Percentiles rank a stretch among this genome's conserved stretches.
Conservation (phyloP, 768 basidiomycete species). For the Mycena haematopus region DNA sequence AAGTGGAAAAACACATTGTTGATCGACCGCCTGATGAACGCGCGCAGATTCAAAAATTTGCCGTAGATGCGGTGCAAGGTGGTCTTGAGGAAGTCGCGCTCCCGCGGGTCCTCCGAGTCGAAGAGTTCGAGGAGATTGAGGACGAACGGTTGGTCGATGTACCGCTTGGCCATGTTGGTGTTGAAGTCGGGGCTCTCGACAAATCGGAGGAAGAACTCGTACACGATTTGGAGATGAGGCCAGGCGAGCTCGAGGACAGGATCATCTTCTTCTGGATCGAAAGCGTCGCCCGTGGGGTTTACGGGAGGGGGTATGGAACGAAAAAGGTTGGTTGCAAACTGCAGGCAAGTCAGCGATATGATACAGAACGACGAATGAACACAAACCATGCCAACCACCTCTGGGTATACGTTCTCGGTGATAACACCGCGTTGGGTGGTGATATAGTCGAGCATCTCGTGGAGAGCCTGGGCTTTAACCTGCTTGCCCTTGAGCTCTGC, state of each 20-base stretch:
- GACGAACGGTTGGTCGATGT: slow-evolving; percentile 95
- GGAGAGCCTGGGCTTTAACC: slow-evolving; percentile 96
- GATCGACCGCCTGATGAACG: slow-evolving; percentile 98
- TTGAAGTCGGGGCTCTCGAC: slow-evolving; percentile 98
- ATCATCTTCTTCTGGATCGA: slow-evolving; percentile 99
- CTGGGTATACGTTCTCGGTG: slow-evolving; percentile 97
- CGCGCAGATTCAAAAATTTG: slow-evolving; percentile 98
- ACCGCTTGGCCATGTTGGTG: slow-evolving; percentile 96
- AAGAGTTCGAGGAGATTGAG: slow-evolving; percentile 97
- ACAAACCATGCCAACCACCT: slow-evolving; percentile 96
- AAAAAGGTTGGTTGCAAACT: slow-evolving; percentile 99
- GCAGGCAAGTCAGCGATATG: slow-evolving; percentile 23
- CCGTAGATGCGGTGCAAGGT: slow-evolving; percentile 99
- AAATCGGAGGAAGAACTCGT: slow-evolving; percentile 99
- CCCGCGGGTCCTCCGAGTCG: slow-evolving; percentile 97
- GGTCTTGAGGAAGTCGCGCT: slow-evolving; percentile 99
- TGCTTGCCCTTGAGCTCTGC: slow-evolving; percentile 97
- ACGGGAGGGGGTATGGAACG: slow-evolving; percentile 99
- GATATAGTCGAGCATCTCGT: slow-evolving; percentile 99
- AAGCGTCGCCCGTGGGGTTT: slow-evolving; percentile 97
- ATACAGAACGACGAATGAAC: slow-evolving; percentile 6
- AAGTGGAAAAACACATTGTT: slow-evolving; percentile 99
- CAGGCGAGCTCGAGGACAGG: slow-evolving; percentile 98
- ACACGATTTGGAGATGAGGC: slow-evolving; percentile 99
- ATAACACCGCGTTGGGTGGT: slow-evolving; percentile 96